Conservation (phyloP, 257 asterid species). For the Solanum chaucha region DNA sequence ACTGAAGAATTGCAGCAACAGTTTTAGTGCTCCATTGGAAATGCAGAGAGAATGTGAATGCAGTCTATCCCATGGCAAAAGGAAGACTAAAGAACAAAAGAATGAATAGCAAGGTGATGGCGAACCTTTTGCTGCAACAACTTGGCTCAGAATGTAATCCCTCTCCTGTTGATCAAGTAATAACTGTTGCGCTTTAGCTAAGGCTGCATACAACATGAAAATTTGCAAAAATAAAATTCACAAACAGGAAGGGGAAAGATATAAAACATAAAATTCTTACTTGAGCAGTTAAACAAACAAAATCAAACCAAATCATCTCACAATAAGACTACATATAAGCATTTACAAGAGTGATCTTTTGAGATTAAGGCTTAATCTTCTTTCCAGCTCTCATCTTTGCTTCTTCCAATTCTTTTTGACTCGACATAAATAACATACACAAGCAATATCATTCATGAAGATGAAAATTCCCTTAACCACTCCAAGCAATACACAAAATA, state of each 20-base stretch:
- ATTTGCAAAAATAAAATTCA: background rate
- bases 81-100: background rate
- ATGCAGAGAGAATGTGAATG: background rate
- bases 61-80: background rate
- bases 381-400: background rate
- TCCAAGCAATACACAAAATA: background rate
- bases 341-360: background rate
- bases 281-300: background rate
- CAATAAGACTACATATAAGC: background rate
- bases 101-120: background rate
- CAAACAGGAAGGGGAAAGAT: background rate
- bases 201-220: slow-evolving; percentile 40
- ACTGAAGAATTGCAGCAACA: background rate
- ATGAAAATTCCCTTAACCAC: background rate
- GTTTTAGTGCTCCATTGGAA: background rate
- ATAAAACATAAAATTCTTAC: background rate
- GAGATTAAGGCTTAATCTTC: background rate
- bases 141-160: slow-evolving; percentile 85
- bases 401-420: background rate
- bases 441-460: background rate
- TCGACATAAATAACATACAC: background rate
- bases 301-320: background rate
- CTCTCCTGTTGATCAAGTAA: slow-evolving; percentile 87
- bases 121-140: slow-evolving; percentile 80
- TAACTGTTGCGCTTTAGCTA: slow-evolving; percentile 89